These are phyloP conservation scores for Stagonosporopsis tanaceti DNA, from an alignment of 2,329 filamentous ascomycete genomes.

Conservation along the genomic window DNA sequence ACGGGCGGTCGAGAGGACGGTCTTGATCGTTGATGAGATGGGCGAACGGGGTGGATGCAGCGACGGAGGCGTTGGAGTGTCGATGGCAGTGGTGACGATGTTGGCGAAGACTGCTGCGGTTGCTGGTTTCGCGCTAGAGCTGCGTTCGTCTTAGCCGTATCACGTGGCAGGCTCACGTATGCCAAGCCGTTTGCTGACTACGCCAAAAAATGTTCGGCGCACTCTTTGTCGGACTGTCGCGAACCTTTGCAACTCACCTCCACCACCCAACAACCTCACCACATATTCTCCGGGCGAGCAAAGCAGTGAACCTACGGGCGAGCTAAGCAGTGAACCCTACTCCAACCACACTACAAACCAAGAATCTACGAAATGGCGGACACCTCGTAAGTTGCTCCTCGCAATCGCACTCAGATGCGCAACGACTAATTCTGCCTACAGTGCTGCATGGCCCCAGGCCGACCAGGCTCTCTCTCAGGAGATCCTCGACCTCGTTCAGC, in stretches of 20 bases:
- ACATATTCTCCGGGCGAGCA: conserved; percentile 39
- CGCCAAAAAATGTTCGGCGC: conserved; percentile 9
- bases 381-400: conserved; percentile 20
- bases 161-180: conserved; percentile 27
- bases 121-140: conserved; percentile 24
- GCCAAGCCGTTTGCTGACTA: conserved; percentile 11
- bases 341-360: conserved; percentile 11
- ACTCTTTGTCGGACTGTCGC: background rate
- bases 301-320: conserved; percentile 47
- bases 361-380: conserved; percentile 34
- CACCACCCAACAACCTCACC: conserved; percentile 17
- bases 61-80: conserved; percentile 40
- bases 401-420: background rate
- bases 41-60: conserved; percentile 36
- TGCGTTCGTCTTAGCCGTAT: conserved; percentile 25
- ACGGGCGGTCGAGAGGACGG: conserved; percentile 28
- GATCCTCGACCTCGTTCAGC: conserved; percentile 53
- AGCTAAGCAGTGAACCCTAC: conserved; percentile 47
- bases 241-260: conserved; percentile 21
- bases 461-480: conserved; percentile 60
- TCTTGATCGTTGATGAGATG: conserved; percentile 43
- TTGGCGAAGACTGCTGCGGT: conserved; percentile 35
- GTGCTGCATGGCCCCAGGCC: conserved; percentile 50
- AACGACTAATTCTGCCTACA: conserved; percentile 1
- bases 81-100: conserved; percentile 47